Evolutionary conservation across 129 eudicot genomes (phyloP), one percentile per base, ranked within the genome.

Genomic region (Solidago caesia): DNA sequence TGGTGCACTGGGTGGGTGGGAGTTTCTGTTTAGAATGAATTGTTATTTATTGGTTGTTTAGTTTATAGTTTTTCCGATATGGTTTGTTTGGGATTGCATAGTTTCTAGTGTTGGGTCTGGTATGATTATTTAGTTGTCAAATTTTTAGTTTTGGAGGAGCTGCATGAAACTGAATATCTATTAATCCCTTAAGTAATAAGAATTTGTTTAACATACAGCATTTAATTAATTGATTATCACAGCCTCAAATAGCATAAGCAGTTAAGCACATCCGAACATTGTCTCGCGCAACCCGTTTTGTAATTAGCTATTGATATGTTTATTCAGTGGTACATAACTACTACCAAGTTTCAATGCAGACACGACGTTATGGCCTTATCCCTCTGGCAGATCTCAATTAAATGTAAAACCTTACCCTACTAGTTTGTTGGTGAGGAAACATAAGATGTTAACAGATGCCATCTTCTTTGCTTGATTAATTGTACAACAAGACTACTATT

Each of bases 381-480:
- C 7, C 2, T 16, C 68, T 80, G 67, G 68, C 67, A 74, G 12
- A 68, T 68, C 71, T 49, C 14, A 48, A 68, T 60, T 44, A 58
- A 68, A 42, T 68, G 57, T 74, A 4, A 71, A 67, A 68, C 75
- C 78, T 60, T 48, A 68, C 75, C 71, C 79, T 68, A 72, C 75
- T 74, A 59, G 79, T 26, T 59, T 25, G 45, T 74, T 75, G 67
- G 39, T 80, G 80, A 52, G 76, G 56, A 60, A 45, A 51, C 53
- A 80, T 33, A 21, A 6, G 55, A 46, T 53, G 64, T 43, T 63
- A 15, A 49, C 13, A 48, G 25, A 14, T 39, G 25, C 16, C 53
- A 44, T 42, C 21, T 39, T 73, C 46, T 4, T 29, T 73, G 12
- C 8, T 61, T 69, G 51, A 25, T 49, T 26, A 27, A 16, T 68